Base-by-base conservation (phyloP, 371 early-diverging fungal genomes). In the Cokeromyces recurvatus region DNA sequence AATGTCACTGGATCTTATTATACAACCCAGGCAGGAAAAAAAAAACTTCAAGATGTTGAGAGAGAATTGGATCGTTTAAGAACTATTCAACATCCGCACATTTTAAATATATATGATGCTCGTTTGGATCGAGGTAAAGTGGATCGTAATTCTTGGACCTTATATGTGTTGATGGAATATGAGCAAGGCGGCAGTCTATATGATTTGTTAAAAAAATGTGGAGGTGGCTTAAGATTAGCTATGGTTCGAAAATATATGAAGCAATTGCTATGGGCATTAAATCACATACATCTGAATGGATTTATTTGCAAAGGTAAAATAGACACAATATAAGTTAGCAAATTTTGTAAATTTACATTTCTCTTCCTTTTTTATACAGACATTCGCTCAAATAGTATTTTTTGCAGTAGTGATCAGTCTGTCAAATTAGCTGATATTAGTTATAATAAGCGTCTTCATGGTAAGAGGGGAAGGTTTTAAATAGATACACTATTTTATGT, bases 31-130 rank as follows among this genome's bases (percentile, higher is more conserved):
- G 66, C 77, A 16, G 84, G 82, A 11, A 83, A 80, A 49, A 65
- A 69, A 20, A 76, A 74, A 50, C 40, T 81, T 16, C 81, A 84
- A 54, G 80, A 81, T 21, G 62, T 84, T 4, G 81, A 84, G 42
- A 59, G 74, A 41, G 84, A 84, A 39, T 49, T 84, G 15, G 78
- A 78, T n/a, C 64, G 81, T 19, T 44, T 84, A 3, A 66, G 78
- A 35, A 56, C 74, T 3, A 52, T 81, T 11, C 71, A 78, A 16
- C 76, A 81, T 46, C 68, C 74, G 7, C 67, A 84, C 36, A 68
- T 81, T 24, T 51, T 75, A 4, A 62, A 69, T 12, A 66, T 82
- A 10, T 72, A 80, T 39, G 82, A 80, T 23, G 74, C 80, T 2
- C 71, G 75, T 8, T 51, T 82, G 25, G 78, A 79, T 41, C 64